Evolutionary conservation across 1,284 basidiomycete species (phyloP), one percentile per base, ranked within the genome.

Genomic region (Naganishia albida): DNA sequence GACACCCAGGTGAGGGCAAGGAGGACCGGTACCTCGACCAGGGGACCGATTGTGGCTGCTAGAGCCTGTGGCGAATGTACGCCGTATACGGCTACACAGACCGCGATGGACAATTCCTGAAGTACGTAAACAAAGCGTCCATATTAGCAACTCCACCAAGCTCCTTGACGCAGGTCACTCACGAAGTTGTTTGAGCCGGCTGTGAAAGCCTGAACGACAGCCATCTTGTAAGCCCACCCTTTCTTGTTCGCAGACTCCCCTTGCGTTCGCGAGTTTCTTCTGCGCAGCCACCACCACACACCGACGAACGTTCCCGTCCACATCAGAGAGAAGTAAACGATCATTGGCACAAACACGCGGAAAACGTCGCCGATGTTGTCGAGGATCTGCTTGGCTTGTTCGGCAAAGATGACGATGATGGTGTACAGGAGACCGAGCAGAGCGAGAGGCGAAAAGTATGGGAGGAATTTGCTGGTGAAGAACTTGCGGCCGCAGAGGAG

Each of bases 31-130:
- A 84, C 88, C 75, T 91, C 88, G 2, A 90, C 86, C 12, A 90
- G 81, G 0, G 88, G 89, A 0, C 89, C 89, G 34, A 77, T 78
- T 4, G 89, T 90, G 7, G 89, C 87, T 0, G 89, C 89, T 0
- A 91, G 81, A 0, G 87, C 88, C 74, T 91, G 86, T 64, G 87
- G 84, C 0, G 87, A 88, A 10, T 85, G 81, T 1, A 87, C 85
- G 0, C 89, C 89, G 73, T 88, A 93, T 0, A 88, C 84, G 7
- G 89, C 86, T 40, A 93, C 87, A 2, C 86, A 84, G 1, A 93
- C 87, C 0, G 91, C 91, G 64, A 93, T 93, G 0, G 91, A 90
- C 0, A 93, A 82, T 77, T 91, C 89, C 65, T 72, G 63, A n/a
- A 38, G 40, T 42, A 48, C 71, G 34, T 15, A 48, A 8, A 18